Base-by-base conservation (phyloP, 371 early-diverging fungal genomes). In the Mortierella sp. region DNA sequence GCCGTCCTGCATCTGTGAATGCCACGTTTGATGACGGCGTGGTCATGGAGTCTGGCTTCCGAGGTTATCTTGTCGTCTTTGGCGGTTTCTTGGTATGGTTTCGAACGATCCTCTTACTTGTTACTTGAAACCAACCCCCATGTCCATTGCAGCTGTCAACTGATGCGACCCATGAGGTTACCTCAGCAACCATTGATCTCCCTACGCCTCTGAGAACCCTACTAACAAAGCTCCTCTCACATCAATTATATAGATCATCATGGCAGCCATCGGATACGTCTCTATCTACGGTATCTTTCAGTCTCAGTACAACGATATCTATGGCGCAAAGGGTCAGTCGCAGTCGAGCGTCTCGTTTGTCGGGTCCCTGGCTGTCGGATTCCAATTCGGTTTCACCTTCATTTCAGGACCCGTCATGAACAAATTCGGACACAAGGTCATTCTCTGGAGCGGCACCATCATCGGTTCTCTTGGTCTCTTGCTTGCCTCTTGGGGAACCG, bases 401-500 rank as follows among this genome's bases (percentile, higher is more conserved):
- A 58, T 82, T 28, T 71, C 84, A 0, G 84, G 85, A 10, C 78
- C 80, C 31, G 76, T 90, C 52, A 84, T 84, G 28, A 80, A 83
- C 37, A 76, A 69, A 17, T 74, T 81, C 48, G 90, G 90, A 1
- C 82, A 86, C 61, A 82, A 82, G 40, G 70, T 81, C 29, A 83
- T 86, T 54, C 82, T 86, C 4, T 79, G 68, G 43, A 71, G 82
- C 22, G 87, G 84, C 8, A 70, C 71, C 44, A 74, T 88, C 31
- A 51, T 82, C 19, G 82, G 84, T 27, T 81, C 86, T 2, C 71
- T 82, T n/a, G 88, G 87, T 0, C 80, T 90, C 2, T 79, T 91
- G 25, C 59, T 91, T 19, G 91, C 91, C 4, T 87, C 88, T 25
- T 83, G 89, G 62, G 78, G 85, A 12, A 82, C 73, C 7, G 64